Evolutionary conservation across 1,139 yeast species (phyloP).

Genomic region (Sugiyamaella paludigena): DNA sequence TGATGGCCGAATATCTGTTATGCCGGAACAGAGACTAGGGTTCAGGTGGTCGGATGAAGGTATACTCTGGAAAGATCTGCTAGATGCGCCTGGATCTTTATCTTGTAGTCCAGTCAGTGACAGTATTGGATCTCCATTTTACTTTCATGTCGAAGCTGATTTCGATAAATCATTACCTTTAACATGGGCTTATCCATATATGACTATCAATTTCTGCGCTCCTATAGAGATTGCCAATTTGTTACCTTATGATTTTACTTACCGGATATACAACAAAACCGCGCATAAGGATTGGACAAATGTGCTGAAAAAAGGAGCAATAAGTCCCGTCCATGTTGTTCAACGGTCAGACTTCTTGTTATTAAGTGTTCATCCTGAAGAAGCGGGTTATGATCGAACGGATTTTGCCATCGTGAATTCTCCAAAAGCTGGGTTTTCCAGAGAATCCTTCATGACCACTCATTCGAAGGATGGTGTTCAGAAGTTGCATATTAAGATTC

Average conservation of each 20-base stretch:
- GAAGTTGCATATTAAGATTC: conserved; percentile 57
- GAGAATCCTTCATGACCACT: conserved; percentile 47
- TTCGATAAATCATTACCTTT: conserved; percentile 65
- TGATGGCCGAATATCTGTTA: conserved; percentile 53
- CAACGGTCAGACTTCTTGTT: conserved; percentile 68
- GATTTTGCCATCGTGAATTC: conserved; percentile 75
- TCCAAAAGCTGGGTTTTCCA: conserved; percentile 50
- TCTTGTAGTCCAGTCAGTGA: conserved; percentile 50
- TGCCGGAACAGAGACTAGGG: conserved; percentile 55
- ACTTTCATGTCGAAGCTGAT: conserved; percentile 71
- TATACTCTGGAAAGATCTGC: conserved; percentile 64
- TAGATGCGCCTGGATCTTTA: conserved; percentile 52
- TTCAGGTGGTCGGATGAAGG: conserved; percentile 67
- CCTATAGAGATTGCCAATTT: conserved; percentile 84
- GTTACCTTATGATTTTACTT: conserved; percentile 76
- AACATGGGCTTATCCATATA: conserved; percentile 76
- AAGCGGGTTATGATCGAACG: conserved; percentile 63
- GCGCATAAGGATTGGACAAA: conserved; percentile 71
- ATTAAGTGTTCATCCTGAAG: conserved; percentile 66
- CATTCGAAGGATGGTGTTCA: conserved; percentile 57
- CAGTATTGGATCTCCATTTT: conserved; percentile 44
- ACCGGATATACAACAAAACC: conserved; percentile 74
- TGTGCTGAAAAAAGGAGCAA: conserved; percentile 58
- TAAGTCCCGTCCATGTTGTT: conserved; percentile 76
- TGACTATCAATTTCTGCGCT: conserved; percentile 75